phyloP scores from a whole-genome alignment of 2,329 filamentous ascomycete species.

The Neofusicoccum laricinum region DNA sequence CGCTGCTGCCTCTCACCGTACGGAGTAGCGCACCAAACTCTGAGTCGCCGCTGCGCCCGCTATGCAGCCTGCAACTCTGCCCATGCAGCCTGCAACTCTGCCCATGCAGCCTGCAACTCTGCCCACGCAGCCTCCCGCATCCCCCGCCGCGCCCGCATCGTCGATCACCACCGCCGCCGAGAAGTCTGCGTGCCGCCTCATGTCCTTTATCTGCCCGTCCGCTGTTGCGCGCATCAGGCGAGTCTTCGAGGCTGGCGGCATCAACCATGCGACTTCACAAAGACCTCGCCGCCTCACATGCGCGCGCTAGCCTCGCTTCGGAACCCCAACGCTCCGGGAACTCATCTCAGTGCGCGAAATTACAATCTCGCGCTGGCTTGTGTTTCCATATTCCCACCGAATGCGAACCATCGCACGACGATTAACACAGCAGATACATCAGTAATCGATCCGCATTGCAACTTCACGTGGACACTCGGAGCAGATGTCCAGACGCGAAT shows the following conservation, averaged over 20 bases:
- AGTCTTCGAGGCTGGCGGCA: neutral
- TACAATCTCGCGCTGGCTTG: too few relatives aligned
- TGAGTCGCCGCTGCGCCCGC: neutral
- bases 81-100: neutral
- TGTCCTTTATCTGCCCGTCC: neutral
- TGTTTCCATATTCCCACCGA: too few relatives aligned
- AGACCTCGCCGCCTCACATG: neutral
- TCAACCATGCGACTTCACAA: neutral
- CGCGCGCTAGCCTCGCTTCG: neutral
- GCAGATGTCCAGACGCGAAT: too few relatives aligned
- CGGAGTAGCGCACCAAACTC: neutral
- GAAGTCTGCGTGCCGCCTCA: neutral
- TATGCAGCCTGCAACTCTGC: neutral
- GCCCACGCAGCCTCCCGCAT: neutral
- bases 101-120: neutral
- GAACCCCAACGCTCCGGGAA: neutral
- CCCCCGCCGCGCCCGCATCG: neutral
- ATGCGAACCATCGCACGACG: too few relatives aligned
- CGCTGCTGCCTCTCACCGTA: constrained; percentile 8
- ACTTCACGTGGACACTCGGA: too few relatives aligned
- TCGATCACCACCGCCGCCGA: neutral
- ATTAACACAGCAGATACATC: too few relatives aligned
- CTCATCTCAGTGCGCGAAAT: neutral
- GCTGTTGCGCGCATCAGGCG: neutral
- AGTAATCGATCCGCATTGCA: too few relatives aligned